phyloP scores from a whole-genome alignment of 306 rosid species.

The Trifolium dubium region DNA sequence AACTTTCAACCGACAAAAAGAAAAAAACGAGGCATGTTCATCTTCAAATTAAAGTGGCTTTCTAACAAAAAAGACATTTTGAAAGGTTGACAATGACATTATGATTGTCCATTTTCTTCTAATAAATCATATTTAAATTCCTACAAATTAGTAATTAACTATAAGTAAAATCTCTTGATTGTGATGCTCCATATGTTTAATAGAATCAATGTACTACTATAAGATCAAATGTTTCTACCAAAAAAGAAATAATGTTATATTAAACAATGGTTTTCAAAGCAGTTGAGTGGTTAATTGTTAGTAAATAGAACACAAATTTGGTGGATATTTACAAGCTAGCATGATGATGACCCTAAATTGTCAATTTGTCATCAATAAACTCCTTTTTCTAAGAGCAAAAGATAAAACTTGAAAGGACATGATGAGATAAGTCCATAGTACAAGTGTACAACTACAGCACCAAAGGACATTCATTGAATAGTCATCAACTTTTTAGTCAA shows the following conservation, averaged over 20 bases:
- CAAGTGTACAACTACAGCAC: background rate
- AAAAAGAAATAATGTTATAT: no score
- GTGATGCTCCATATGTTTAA: background rate
- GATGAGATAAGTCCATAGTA: background rate
- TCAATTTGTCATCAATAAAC: background rate
- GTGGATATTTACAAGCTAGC: background rate
- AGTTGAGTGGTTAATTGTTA: conserved; percentile 5
- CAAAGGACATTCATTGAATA: conserved; percentile 6
- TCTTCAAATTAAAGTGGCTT: no score
- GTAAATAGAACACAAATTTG: background rate
- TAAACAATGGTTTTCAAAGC: no score
- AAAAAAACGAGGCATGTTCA: no score
- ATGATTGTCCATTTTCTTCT: no score
- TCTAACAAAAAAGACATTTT: no score
- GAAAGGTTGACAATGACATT: background rate
- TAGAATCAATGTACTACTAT: background rate
- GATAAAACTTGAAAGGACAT: background rate
- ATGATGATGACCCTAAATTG: background rate
- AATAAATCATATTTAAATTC: no score
- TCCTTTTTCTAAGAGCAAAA: background rate
- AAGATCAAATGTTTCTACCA: background rate
- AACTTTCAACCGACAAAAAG: no score
- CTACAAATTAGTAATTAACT: no score
- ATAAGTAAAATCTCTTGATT: background rate
- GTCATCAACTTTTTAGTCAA: no score